These are phyloP conservation scores for Fusarium sp. DNA, from an alignment of 2,329 filamentous ascomycete species.

Conservation along the genomic window DNA sequence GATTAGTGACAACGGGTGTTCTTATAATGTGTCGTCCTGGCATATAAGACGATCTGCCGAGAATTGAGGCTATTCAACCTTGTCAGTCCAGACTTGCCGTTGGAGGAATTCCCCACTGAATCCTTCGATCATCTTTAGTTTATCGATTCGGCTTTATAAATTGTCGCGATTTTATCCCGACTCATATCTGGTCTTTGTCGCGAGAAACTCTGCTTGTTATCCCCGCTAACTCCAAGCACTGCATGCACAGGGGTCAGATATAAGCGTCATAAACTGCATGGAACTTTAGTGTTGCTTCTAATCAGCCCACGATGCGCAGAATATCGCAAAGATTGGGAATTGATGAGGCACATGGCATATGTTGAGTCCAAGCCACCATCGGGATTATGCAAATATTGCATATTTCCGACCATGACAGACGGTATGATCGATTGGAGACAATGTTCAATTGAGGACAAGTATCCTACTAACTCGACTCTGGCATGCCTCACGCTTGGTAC, in stretches of 20 bases:
- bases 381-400: neutral
- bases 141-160: neutral
- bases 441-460: neutral
- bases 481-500: neutral
- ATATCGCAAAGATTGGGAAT: neutral
- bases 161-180: neutral
- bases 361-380: neutral
- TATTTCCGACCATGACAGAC: neutral
- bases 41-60: neutral
- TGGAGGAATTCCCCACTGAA: neutral
- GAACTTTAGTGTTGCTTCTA: neutral
- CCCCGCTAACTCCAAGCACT: constrained; percentile 11
- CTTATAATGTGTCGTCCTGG: neutral
- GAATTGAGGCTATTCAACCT: neutral
- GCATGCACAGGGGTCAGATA: neutral
- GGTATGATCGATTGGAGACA: neutral
- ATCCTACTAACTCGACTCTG: accelerated
- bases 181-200: neutral
- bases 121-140: neutral
- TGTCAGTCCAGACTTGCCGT: neutral
- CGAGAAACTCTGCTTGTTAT: neutral
- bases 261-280: constrained; percentile 10
- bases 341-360: too few species aligned
- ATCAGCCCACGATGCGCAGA: neutral
- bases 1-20: neutral